Evolutionary conservation across 1,139 yeast species (phyloP), one percentile per base, ranked within the genome.

Genomic region (Suhomyces chickasaworum): DNA sequence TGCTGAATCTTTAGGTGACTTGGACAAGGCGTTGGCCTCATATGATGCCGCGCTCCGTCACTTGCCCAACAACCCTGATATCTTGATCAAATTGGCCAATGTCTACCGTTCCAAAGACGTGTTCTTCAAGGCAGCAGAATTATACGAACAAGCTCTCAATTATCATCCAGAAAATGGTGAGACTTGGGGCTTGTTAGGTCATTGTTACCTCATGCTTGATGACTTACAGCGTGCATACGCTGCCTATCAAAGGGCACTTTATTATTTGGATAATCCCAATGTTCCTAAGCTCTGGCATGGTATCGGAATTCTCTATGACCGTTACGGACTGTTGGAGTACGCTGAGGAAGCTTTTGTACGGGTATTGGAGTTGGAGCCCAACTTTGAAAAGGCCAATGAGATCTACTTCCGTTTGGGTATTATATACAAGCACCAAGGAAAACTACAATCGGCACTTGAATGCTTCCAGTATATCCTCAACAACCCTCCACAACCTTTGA

Each of bases 261-360:
- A 89, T 65, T 93, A 90, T 63, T 71, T 91, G 64, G 90, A 89
- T 54, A 91, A 93, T 62, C 96, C 97, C 42, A 89, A 90, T 58
- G 97, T 91, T 42, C 98, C 99, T 45, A 90, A 90, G 65, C 79
- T 91, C 57, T 93, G 99, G 98, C 97, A 93, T 66, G 99, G 99
- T 0, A 93, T 93, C 57, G 99, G 99, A 34, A 93, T 93, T 51
- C 75, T 93, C 51, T 93, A 93, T 65, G 99, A 93, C 65, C 78
- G 99, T 44, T 93, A 93, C 65, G 99, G 98, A 13, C 88, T 96
- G 7, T 73, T 91, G 56, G 98, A 91, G 66, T 93, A 91, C 60
- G 99, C 99, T 3, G 98, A 93, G 65, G 99, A 93, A 65, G 98
- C 99, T 4, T 93, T 93, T 70, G 95, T 95, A 32, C 83, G 96